These are phyloP conservation scores for Amphichorda felina DNA, from an alignment of 2,329 filamentous ascomycete genomes.

Conservation along the genomic window DNA sequence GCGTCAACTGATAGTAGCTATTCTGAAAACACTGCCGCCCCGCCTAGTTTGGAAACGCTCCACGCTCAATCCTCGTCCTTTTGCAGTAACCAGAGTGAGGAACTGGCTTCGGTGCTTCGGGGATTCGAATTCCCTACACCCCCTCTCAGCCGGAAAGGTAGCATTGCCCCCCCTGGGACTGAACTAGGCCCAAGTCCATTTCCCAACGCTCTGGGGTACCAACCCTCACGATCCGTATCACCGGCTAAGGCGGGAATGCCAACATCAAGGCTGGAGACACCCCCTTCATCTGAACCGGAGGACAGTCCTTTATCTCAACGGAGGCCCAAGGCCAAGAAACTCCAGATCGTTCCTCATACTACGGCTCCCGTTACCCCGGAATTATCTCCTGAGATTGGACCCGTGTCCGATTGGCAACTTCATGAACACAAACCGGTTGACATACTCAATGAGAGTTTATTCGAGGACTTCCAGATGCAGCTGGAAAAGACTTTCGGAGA, in stretches of 20 bases:
- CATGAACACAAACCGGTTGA: slow-evolving; percentile 15
- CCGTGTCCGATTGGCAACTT: slow-evolving; percentile 12
- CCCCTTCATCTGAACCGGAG: slow-evolving; percentile 20
- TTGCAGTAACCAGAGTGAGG: slow-evolving; percentile 8
- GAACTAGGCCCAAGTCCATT: slow-evolving; percentile 9
- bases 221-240: slow-evolving; percentile 13
- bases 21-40: slow-evolving; percentile 4
- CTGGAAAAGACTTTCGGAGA: slow-evolving; percentile 13
- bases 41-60: slow-evolving; percentile 7
- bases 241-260: slow-evolving; percentile 10
- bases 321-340: slow-evolving; percentile 12
- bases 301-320: slow-evolving; percentile 11
- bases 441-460: slow-evolving; percentile 13
- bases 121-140: slow-evolving; percentile 25
- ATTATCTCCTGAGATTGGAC: slow-evolving; percentile 19
- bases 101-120: slow-evolving; percentile 15
- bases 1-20: neutral
- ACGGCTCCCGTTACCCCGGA: slow-evolving; percentile 16
- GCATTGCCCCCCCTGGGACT: slow-evolving; percentile 5
- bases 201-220: slow-evolving; percentile 11
- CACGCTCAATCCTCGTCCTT: slow-evolving; percentile 14
- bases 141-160: slow-evolving; percentile 11
- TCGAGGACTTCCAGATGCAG: slow-evolving; percentile 13
- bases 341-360: slow-evolving; percentile 5
- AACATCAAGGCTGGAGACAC: slow-evolving; percentile 16